phyloP scores from a whole-genome alignment of 768 basidiomycete species.

The Russula sp. region DNA sequence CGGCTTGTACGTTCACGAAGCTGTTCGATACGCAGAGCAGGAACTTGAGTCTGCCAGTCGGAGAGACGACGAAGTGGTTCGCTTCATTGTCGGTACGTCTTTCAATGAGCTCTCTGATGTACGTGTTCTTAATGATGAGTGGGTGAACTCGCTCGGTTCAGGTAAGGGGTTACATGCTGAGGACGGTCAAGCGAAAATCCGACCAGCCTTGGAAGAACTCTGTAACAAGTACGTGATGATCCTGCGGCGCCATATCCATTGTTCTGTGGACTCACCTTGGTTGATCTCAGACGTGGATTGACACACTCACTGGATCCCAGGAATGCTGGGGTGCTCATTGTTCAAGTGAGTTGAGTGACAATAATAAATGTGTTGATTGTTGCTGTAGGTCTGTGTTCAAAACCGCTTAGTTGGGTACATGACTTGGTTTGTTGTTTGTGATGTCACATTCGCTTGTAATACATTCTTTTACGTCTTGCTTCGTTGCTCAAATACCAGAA shows the following conservation, averaged over 20 bases:
- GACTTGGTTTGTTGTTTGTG: no score
- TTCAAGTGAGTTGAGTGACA: background rate
- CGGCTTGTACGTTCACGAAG: slow-evolving; percentile 7
- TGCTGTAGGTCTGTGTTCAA: background rate
- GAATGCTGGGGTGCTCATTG: slow-evolving; percentile 8
- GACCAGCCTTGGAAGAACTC: slow-evolving; percentile 5
- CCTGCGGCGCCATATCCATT: background rate
- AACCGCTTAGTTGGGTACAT: background rate
- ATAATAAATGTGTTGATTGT: background rate
- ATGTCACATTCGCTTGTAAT: no score
- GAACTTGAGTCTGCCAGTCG: background rate
- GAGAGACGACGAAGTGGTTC: background rate
- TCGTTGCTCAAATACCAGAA: no score
- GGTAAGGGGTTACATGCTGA: slow-evolving; percentile 7
- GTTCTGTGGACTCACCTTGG: background rate
- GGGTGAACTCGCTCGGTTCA: background rate
- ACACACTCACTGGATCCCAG: background rate
- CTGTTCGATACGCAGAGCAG: background rate
- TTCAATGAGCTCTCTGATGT: background rate
- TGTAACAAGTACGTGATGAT: slow-evolving; percentile 4
- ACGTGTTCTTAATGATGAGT: background rate
- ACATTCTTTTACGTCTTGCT: no score
- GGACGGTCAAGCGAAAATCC: background rate
- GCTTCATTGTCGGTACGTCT: slow-evolving; percentile 13
- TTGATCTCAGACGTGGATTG: background rate